These are phyloP conservation scores for Flaveria bidentis DNA, from an alignment of 129 eudicot species.

Conservation along the genomic window DNA sequence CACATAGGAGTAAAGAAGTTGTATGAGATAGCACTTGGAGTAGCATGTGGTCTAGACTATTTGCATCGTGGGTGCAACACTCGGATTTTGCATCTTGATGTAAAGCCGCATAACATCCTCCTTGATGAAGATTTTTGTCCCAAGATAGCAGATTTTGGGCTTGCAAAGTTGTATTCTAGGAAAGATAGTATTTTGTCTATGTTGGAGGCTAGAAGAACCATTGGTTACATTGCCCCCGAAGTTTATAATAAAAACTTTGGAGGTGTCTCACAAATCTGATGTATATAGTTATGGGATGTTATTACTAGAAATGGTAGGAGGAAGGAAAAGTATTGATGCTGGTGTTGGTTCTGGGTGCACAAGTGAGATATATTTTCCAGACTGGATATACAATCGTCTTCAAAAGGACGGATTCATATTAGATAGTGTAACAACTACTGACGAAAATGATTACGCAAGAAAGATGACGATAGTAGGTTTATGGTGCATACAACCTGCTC, in stretches of 20 bases:
- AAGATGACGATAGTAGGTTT: conserved; percentile 45
- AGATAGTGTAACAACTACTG: neutral
- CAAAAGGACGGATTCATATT: neutral
- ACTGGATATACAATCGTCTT: conserved; percentile 30
- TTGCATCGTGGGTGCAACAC: conserved; percentile 47
- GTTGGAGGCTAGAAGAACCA: conserved; percentile 38
- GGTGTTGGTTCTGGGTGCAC: neutral
- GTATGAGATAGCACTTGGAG: conserved; percentile 36
- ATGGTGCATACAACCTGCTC: conserved; percentile 49
- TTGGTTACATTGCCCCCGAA: conserved; percentile 46
- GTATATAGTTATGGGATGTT: conserved; percentile 55
- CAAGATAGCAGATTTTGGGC: conserved; percentile 42
- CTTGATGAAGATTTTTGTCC: conserved; percentile 41
- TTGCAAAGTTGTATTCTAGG: conserved; percentile 31
- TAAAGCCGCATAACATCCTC: conserved; percentile 27
- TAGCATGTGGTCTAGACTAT: conserved; percentile 42
- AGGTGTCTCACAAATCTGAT: conserved; percentile 35
- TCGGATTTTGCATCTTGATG: conserved; percentile 49
- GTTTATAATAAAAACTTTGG: conserved; percentile 36
- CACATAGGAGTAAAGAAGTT: conserved; percentile 21
- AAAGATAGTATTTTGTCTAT: conserved; percentile 41
- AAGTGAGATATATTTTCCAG: conserved; percentile 36
- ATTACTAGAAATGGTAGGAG: conserved; percentile 44
- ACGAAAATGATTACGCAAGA: conserved; percentile 33
- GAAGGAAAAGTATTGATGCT: conserved; percentile 24